These are phyloP conservation scores for Tetracentron sinense DNA, from an alignment of 164 flowering plant genomes.

Conservation along the genomic window DNA sequence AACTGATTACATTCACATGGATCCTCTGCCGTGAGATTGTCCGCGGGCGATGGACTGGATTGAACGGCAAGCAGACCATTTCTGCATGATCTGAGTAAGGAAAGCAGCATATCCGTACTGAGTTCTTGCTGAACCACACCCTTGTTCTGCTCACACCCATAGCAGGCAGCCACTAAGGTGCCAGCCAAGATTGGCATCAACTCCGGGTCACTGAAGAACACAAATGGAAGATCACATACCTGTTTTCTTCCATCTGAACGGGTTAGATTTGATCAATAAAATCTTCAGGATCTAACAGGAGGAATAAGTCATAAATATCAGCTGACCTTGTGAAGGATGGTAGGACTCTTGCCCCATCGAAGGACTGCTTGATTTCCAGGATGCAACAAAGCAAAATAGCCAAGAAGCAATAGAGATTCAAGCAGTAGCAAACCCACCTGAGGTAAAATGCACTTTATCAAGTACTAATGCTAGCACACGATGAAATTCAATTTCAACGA, in stretches of 20 bases:
- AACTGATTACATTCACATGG: conserved; percentile 32
- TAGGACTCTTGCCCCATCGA: conserved; percentile 92
- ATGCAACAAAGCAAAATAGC: conserved; percentile 81
- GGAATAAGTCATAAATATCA: neutral
- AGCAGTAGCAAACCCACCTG: conserved; percentile 81
- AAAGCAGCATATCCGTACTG: conserved; percentile 82
- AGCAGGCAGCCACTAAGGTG: conserved; percentile 80
- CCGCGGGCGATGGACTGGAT: conserved; percentile 22
- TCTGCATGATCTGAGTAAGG: conserved; percentile 72
- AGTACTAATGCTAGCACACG: conserved; percentile 3
- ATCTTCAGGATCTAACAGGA: neutral
- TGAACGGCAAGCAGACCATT: conserved; percentile 29
- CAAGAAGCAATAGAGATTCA: conserved; percentile 72
- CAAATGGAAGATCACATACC: conserved; percentile 94
- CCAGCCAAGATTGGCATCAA: conserved; percentile 82
- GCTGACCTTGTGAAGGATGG: conserved; percentile 93
- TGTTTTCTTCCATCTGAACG: conserved; percentile 26
- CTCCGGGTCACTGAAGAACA: conserved; percentile 87
- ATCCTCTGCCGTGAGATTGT: conserved; percentile 29
- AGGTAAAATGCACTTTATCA: conserved; percentile 10
- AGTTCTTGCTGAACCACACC: conserved; percentile 81
- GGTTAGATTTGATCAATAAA: conserved; percentile 19
- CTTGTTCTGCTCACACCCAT: conserved; percentile 82
- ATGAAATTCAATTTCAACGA: neutral
- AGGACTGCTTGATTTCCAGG: conserved; percentile 89